Conservation (phyloP, 2,329 filamentous ascomycete genomes). For the Periconia digitata region DNA sequence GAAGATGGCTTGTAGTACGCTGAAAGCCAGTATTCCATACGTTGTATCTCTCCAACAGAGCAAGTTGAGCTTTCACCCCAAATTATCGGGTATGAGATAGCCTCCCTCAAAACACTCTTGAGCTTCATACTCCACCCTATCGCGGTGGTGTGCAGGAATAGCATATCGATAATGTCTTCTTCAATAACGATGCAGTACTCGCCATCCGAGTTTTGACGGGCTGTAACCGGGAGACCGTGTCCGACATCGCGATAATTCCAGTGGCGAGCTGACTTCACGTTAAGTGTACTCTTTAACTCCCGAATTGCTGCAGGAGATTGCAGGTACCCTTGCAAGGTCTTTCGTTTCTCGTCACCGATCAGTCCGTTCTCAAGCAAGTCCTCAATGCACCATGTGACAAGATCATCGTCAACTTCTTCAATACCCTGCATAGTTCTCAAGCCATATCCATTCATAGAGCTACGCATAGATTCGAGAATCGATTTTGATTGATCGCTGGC, state of each 20-base stretch:
- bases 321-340: conserved; percentile 25
- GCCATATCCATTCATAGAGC: conserved; percentile 16
- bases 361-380: conserved; percentile 54
- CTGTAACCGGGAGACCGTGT: conserved; percentile 24
- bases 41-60: conserved; percentile 9
- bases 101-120: conserved; percentile 12
- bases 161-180: conserved; percentile 30
- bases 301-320: conserved; percentile 23
- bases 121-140: conserved; percentile 24
- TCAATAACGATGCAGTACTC: conserved; percentile 26
- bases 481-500: neutral
- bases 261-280: conserved; percentile 23
- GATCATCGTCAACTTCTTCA: conserved; percentile 43
- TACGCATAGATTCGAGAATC: conserved; percentile 13
- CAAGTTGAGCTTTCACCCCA: conserved; percentile 7
- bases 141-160: conserved; percentile 28
- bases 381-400: conserved; percentile 51
- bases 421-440: conserved; percentile 13
- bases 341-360: conserved; percentile 52
- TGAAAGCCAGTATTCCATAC: conserved; percentile 24
- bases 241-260: conserved; percentile 28
- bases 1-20: conserved; percentile 1
- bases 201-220: conserved; percentile 22
- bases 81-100: neutral
- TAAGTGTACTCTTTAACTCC: conserved; percentile 26